phyloP scores from a whole-genome alignment of 2,329 filamentous ascomycete genomes.

The Endothia cerciana region DNA sequence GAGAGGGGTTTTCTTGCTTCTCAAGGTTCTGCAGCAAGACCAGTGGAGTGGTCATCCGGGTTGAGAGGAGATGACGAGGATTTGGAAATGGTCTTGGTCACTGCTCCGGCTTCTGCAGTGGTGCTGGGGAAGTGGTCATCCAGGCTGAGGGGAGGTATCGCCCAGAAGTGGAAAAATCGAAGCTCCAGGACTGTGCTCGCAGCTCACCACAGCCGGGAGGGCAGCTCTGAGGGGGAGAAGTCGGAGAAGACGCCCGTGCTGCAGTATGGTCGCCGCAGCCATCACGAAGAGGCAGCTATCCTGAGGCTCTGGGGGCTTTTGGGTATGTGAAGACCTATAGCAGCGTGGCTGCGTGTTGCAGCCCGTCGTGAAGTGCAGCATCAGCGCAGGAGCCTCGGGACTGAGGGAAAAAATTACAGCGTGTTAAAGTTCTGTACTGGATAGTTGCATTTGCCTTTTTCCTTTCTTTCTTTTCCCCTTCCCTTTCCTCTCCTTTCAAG shows the following conservation, averaged over 20 bases:
- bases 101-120: background rate
- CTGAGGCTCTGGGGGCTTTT: background rate
- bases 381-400: slow-evolving; percentile 12
- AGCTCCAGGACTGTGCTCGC: background rate
- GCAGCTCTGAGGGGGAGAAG: background rate
- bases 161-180: slow-evolving; percentile 11
- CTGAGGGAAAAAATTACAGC: background rate
- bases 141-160: slow-evolving; percentile 2
- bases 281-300: background rate
- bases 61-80: background rate
- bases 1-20: background rate
- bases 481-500: background rate
- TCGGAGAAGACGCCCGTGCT: slow-evolving; percentile 3
- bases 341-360: slow-evolving; percentile 8
- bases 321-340: background rate
- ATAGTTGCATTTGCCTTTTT: no score
- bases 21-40: background rate
- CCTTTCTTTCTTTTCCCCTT: no score
- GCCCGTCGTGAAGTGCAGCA: background rate
- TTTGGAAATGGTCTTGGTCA: background rate
- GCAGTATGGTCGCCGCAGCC: background rate
- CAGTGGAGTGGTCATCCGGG: background rate
- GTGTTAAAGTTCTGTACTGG: background rate
- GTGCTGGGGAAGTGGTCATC: background rate
- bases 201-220: background rate